Evolutionary conservation across 1,284 basidiomycete genomes (phyloP).

Genomic region (Boletus semigastroideus): DNA sequence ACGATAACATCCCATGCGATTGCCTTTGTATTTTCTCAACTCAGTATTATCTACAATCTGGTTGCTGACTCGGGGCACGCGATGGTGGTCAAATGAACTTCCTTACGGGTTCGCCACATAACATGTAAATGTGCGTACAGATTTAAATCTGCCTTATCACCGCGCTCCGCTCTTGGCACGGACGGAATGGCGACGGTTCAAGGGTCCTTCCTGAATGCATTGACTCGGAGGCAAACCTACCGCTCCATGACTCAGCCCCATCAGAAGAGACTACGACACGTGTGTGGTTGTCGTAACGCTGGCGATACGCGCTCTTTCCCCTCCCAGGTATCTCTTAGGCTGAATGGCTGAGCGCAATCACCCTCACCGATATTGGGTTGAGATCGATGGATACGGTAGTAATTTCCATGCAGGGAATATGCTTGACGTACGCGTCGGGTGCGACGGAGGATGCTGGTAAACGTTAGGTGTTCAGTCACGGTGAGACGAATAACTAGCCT

Average conservation of each 20-base stretch:
- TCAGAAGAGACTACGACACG: slow-evolving; percentile 6
- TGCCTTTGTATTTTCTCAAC: neutral
- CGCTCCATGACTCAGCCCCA: slow-evolving; percentile 1
- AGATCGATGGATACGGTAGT: too few relatives aligned
- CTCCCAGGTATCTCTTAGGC: too few relatives aligned
- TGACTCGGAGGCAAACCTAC: neutral
- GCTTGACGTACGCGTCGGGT: too few relatives aligned
- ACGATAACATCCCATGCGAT: neutral
- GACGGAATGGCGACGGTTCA: slow-evolving; percentile 2
- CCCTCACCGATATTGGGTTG: too few relatives aligned
- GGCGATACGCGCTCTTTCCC: neutral
- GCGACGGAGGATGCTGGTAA: too few relatives aligned
- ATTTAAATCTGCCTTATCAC: slow-evolving; percentile 6
- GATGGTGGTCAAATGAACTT: neutral
- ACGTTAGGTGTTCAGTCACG: too few relatives aligned
- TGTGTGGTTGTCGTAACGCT: neutral
- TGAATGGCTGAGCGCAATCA: too few relatives aligned
- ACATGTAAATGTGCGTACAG: neutral
- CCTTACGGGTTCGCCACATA: neutral
- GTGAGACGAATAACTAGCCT: too few relatives aligned
- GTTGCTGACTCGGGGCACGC: neutral
- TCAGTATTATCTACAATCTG: neutral
- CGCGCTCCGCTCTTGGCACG: neutral
- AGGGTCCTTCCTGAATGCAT: neutral
- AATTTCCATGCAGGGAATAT: too few relatives aligned